Evolutionary conservation across 2,329 filamentous ascomycete genomes (phyloP).

Genomic region (Colletotrichum liriopes): DNA sequence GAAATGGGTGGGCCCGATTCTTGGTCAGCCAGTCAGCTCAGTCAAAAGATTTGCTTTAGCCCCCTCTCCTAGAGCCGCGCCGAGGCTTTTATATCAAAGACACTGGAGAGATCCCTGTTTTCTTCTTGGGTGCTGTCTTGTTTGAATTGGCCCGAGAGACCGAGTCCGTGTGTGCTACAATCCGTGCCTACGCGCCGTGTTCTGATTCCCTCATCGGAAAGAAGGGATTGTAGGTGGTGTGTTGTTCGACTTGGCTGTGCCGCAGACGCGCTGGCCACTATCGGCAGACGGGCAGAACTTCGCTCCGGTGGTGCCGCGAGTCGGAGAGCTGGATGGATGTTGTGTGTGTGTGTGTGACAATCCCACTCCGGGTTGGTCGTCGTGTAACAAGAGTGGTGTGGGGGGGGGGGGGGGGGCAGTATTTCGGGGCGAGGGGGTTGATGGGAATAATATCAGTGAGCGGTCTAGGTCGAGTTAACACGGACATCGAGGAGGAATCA

Average conservation of each 20-base stretch:
- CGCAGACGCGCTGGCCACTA: not conserved
- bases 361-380: not conserved
- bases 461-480: not conserved
- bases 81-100: not conserved
- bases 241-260: not conserved
- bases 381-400: not conserved
- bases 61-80: not conserved
- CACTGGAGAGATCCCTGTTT: no score
- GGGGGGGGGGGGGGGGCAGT: not conserved
- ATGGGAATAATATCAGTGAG: no score
- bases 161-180: no score
- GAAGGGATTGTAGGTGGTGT: no score
- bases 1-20: no score
- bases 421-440: not conserved
- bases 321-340: not conserved
- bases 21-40: not conserved
- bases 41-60: not conserved
- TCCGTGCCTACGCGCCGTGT: not conserved
- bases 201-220: not conserved
- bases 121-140: no score
- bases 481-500: not conserved
- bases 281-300: not conserved
- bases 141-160: not conserved
- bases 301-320: not conserved
- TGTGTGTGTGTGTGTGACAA: not conserved